Percentiles rank a stretch among this genome's conserved stretches.
Evolutionary conservation across 257 asterid genomes (phyloP).

Genomic region (Orobanche coerulescens): DNA sequence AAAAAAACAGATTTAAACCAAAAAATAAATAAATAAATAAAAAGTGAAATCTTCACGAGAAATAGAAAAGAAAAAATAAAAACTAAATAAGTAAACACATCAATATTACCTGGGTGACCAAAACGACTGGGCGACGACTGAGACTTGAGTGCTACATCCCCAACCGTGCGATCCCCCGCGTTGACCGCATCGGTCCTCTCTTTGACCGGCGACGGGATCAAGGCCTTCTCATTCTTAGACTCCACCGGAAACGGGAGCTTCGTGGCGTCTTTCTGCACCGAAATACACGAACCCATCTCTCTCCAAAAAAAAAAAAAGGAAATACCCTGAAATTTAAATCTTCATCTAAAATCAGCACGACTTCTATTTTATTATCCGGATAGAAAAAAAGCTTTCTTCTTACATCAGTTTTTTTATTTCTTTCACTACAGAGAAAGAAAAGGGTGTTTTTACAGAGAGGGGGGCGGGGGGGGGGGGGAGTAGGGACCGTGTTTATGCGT

Average conservation of each 20-base stretch:
- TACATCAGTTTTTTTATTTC: not conserved
- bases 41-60: not conserved
- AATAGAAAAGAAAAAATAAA: not conserved
- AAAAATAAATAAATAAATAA: not conserved
- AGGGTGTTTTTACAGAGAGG: constrained; percentile 5
- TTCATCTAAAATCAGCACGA: not conserved
- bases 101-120: constrained; percentile 7
- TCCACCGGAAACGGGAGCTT: constrained; percentile 36
- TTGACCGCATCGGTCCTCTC: constrained; percentile 28
- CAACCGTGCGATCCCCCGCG: constrained; percentile 18
- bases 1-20: not conserved
- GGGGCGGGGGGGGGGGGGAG: constrained; percentile 29
- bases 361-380: not conserved
- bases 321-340: not conserved
- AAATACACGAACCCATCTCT: constrained; percentile 36
- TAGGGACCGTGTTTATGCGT: constrained; percentile 23
- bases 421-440: constrained; percentile 3
- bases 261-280: constrained; percentile 33
- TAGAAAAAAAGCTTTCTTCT: not conserved
- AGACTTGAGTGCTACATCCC: constrained; percentile 31
- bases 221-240: constrained; percentile 34
- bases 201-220: constrained; percentile 55
- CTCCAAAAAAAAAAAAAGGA: not conserved
- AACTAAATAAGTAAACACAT: not conserved
- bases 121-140: constrained; percentile 27